Percentiles rank a stretch among this genome's conserved stretches.
These are phyloP conservation scores for Colletotrichum sp. DNA, from an alignment of 2,329 filamentous ascomycete species.

Conservation along the genomic window DNA sequence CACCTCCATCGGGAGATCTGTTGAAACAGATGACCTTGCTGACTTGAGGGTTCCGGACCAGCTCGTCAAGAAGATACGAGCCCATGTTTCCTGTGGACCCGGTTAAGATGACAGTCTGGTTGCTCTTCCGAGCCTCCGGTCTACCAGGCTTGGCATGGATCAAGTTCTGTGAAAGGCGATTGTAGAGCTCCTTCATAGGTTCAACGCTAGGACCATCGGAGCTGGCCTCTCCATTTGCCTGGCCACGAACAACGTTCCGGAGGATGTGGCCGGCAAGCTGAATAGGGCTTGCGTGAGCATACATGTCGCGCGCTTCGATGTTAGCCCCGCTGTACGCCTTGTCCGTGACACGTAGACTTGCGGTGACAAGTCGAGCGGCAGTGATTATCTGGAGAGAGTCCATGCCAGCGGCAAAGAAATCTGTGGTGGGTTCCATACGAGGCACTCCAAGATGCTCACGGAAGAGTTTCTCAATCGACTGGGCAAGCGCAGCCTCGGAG, in stretches of 20 bases:
- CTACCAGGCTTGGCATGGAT: conserved; percentile 27
- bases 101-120: conserved; percentile 25
- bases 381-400: conserved; percentile 44
- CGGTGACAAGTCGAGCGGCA: conserved; percentile 36
- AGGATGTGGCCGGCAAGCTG: conserved; percentile 35
- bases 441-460: conserved; percentile 19
- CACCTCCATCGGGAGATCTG: conserved; percentile 5
- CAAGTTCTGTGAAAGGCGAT: conserved; percentile 37
- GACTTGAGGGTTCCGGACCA: conserved; percentile 22
- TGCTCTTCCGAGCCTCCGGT: conserved; percentile 32
- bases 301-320: conserved; percentile 43
- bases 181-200: conserved; percentile 35
- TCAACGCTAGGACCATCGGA: background rate
- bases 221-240: background rate
- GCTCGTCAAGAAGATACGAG: conserved; percentile 8
- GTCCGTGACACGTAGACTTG: conserved; percentile 34
- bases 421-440: conserved; percentile 28
- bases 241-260: background rate
- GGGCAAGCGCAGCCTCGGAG: conserved; percentile 25
- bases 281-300: conserved; percentile 39
- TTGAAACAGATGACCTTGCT: conserved; percentile 11
- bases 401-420: conserved; percentile 43
- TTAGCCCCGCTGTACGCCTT: conserved; percentile 35
- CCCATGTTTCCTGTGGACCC: conserved; percentile 16
- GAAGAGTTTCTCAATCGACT: conserved; percentile 28